A percentile compares a stretch with the other conserved stretches of the same genome.
Conservation (phyloP, 495 filamentous ascomycete species). For the Trichocladium uniseriatum region DNA sequence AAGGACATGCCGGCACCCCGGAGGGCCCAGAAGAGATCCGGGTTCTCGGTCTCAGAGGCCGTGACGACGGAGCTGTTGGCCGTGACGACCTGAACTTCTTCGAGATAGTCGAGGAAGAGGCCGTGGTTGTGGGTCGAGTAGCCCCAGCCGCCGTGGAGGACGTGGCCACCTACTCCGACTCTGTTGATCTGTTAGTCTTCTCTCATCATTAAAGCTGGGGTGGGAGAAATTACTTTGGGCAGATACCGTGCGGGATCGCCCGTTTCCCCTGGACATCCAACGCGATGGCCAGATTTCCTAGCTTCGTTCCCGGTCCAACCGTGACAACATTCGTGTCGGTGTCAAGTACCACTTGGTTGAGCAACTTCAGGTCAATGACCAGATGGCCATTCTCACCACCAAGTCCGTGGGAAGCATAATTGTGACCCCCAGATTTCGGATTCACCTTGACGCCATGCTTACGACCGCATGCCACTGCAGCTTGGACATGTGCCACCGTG, state of each 20-base stretch:
- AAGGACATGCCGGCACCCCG: conserved; percentile 36
- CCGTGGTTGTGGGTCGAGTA: conserved; percentile 39
- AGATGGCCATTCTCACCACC: conserved; percentile 42
- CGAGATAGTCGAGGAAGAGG: conserved; percentile 37
- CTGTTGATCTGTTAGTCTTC: conserved; percentile 17
- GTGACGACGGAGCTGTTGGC: conserved; percentile 35
- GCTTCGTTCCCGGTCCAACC: conserved; percentile 30
- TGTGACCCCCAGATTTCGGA: conserved; percentile 39
- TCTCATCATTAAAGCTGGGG: background rate
- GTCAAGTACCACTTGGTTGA: conserved; percentile 35
- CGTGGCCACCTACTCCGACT: conserved; percentile 37
- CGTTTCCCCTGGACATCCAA: conserved; percentile 33
- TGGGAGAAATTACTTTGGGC: conserved; percentile 29
- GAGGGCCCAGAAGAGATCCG: conserved; percentile 38
- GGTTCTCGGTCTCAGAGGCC: conserved; percentile 32
- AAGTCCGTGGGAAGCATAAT: conserved; percentile 38
- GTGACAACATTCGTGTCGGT: conserved; percentile 31
- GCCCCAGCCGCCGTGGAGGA: conserved; percentile 39
- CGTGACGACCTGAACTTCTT: conserved; percentile 33
- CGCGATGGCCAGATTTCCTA: conserved; percentile 33
- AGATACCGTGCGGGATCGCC: conserved; percentile 39
- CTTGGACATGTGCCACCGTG: conserved; percentile 33
- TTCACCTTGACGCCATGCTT: conserved; percentile 35
- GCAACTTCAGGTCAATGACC: conserved; percentile 36
- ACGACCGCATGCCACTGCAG: conserved; percentile 33